A percentile compares a stretch with the other conserved stretches of the same genome.
phyloP scores from a whole-genome alignment of 352 stramenopile species.

The Vaucheria bursata region DNA sequence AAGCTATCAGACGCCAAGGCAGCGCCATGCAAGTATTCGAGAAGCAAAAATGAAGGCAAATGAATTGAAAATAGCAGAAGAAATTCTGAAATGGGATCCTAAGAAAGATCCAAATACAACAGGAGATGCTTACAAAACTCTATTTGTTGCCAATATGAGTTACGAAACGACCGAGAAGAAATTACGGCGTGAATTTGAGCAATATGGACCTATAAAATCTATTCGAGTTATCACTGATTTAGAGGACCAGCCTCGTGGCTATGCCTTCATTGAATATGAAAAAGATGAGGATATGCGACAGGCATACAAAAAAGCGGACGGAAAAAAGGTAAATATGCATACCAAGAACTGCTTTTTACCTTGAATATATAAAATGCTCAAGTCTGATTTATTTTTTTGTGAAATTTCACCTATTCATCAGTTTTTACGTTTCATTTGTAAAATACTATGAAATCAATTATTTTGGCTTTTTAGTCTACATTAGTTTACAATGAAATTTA shows the following conservation, averaged over 20 bases:
- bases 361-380: too few relatives aligned
- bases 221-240: conserved; percentile 73
- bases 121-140: conserved; percentile 83
- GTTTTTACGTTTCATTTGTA: too few relatives aligned
- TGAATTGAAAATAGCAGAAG: conserved; percentile 18
- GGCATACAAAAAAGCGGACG: conserved; percentile 79
- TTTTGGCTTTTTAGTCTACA: too few relatives aligned
- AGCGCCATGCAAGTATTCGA: conserved; percentile 24
- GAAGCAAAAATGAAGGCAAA: conserved; percentile 44
- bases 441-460: too few relatives aligned
- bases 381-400: too few relatives aligned
- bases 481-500: too few relatives aligned
- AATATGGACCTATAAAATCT: conserved; percentile 78
- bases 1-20: conserved; percentile 33
- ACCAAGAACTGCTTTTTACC: background rate
- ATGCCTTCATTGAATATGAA: conserved; percentile 97
- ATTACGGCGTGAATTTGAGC: conserved; percentile 88
- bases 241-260: conserved; percentile 62
- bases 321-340: background rate
- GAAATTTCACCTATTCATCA: too few relatives aligned
- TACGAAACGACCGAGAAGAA: conserved; percentile 97
- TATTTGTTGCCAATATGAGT: conserved; percentile 91
- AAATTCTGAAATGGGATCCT: conserved; percentile 42
- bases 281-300: conserved; percentile 89
- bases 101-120: conserved; percentile 44